phyloP scores from a whole-genome alignment of 805 yeast genomes.

The Candida ortonii region DNA sequence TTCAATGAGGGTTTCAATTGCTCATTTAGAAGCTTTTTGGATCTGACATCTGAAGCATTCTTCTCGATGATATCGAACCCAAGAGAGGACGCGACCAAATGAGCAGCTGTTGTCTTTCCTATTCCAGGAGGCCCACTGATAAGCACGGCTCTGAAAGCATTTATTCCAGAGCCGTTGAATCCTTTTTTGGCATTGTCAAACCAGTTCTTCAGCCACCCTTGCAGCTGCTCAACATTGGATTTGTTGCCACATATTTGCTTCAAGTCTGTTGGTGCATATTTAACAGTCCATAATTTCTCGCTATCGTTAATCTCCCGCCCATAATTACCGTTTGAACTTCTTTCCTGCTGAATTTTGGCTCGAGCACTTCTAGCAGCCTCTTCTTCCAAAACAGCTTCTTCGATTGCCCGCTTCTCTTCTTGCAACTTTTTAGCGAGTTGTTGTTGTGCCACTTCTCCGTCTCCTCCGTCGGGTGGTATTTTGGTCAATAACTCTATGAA shows the following conservation, averaged over 20 bases:
- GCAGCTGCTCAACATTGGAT: slow-evolving; percentile 62
- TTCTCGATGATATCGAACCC: slow-evolving; percentile 76
- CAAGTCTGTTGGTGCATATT: slow-evolving; percentile 78
- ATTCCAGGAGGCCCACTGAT: slow-evolving; percentile 87
- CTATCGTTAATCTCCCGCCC: slow-evolving; percentile 43
- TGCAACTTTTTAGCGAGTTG: slow-evolving; percentile 67
- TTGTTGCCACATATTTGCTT: slow-evolving; percentile 90
- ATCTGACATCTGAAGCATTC: slow-evolving; percentile 87
- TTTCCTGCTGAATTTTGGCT: slow-evolving; percentile 26
- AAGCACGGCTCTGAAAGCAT: slow-evolving; percentile 75
- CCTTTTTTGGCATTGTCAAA: slow-evolving; percentile 50
- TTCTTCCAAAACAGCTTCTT: slow-evolving; percentile 50
- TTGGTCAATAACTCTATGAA: slow-evolving; percentile 66
- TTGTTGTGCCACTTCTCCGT: slow-evolving; percentile 70
- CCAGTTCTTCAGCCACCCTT: slow-evolving; percentile 80
- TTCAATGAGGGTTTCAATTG: slow-evolving; percentile 68
- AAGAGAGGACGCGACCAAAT: slow-evolving; percentile 61
- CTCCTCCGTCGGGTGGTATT: slow-evolving; percentile 93
- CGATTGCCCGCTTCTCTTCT: slow-evolving; percentile 57
- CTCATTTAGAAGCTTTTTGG: slow-evolving; percentile 69
- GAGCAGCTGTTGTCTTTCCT: slow-evolving; percentile 83
- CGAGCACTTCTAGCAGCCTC: slow-evolving; percentile 31
- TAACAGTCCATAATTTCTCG: slow-evolving; percentile 86
- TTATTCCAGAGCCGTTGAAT: slow-evolving; percentile 65
- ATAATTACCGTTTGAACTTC: slow-evolving; percentile 16